Percentiles rank a stretch among this genome's conserved stretches.
Evolutionary conservation across 179 eudicot species (phyloP).

Genomic region (Beta macrorhiza): DNA sequence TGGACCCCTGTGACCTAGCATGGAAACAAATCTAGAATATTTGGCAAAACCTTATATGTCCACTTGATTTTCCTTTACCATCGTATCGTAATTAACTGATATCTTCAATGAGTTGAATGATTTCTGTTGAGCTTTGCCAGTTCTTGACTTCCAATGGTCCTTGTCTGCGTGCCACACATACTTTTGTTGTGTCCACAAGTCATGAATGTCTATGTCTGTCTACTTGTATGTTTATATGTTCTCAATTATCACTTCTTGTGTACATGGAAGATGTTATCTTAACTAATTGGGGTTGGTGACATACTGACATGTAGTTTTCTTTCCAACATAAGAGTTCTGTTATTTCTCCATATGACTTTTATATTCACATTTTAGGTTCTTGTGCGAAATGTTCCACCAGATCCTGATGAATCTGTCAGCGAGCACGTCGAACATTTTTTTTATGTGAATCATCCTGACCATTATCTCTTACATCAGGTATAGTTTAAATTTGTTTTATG

Average conservation of each 20-base stretch:
- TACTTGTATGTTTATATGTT: background rate
- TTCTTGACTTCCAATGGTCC: background rate
- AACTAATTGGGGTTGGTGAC: background rate
- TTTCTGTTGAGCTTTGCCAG: background rate
- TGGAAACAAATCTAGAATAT: no score
- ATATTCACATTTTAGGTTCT: conserved; percentile 63
- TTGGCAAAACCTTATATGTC: no score
- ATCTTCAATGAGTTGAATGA: no score
- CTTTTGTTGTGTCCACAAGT: background rate
- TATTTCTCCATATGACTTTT: conserved; percentile 8
- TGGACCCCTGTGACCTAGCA: no score
- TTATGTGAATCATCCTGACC: conserved; percentile 86
- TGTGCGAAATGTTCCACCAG: conserved; percentile 85
- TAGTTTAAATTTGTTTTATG: background rate
- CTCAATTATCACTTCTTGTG: no score
- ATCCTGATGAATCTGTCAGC: conserved; percentile 81
- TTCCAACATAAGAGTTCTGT: conserved; percentile 6
- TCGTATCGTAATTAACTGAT: no score
- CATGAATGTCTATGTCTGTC: background rate
- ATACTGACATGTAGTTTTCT: background rate
- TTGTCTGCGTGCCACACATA: background rate
- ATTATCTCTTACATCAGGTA: conserved; percentile 86
- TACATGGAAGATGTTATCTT: background rate
- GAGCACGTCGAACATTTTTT: conserved; percentile 94
- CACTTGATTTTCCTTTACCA: no score